Base-by-base conservation (phyloP, 2,329 filamentous ascomycete genomes). In the Apiospora saccharicola region DNA sequence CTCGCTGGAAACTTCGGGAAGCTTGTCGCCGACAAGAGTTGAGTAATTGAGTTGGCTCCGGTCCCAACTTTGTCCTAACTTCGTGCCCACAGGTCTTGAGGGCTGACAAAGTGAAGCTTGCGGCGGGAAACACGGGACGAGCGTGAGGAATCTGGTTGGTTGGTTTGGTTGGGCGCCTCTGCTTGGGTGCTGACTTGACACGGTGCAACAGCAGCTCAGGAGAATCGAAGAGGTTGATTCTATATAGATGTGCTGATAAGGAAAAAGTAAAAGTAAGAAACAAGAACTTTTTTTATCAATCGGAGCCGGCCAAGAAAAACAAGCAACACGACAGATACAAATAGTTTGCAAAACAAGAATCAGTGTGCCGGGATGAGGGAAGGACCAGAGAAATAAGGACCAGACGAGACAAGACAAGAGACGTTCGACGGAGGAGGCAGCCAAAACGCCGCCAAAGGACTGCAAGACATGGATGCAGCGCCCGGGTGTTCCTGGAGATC, bases 401-500 rank as follows among this genome's bases (percentile, higher is more conserved):
- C 16, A 61, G 19, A 37, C 53, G 53, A 34, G 53, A 61, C 30
- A 3, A 61, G 53, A 61, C 26, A 30, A 57, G 53, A 61, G 53
- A 61, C 53, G 30, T 37, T 37, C 13, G 30, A 37, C 12, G 30
- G 53, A 61, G 53, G 51, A 61, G 53, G 53, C 53, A 61, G 7
- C 53, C 53, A 61, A 61, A 57, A 37, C 26, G 13, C 26, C 30
- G 30, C 53, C 53, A 19, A 61, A 61, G 4, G 53, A 30, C 53
- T 61, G 22, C 57, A 64, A 41, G 34, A 64, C 57, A 64, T 64
- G 26, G 26, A 12, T 64, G 57, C 34, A 64, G 34, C 57, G 34
- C 34, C 57, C 19, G 53, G 67, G 41, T 46, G 67, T 68, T 19
- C 67, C 67, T 68, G 67, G 67, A 68, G 67, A 68, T 68, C 67